Base-by-base conservation (phyloP, 2,329 filamentous ascomycete genomes). In the Fusarium miscanthi region DNA sequence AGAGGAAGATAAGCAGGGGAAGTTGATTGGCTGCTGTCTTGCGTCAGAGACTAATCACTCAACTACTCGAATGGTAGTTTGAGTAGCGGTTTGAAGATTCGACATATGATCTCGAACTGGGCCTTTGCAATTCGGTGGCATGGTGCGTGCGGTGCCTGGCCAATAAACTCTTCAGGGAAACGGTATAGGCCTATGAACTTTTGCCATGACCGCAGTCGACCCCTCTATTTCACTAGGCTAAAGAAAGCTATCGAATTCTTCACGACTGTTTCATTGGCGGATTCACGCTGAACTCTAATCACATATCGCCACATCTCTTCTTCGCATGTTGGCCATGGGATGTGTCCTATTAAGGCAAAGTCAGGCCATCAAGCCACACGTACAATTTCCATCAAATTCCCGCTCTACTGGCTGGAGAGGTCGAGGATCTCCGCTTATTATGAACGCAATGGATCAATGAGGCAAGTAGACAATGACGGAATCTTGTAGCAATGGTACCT, bases 11-110 rank as follows among this genome's bases (percentile, higher is more conserved):
- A 9, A 17, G 14, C 14, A 8, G 8, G 23, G 19, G 8, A 7
- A n/a, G 1, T 23, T 31, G 2, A 23, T 31, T 48, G 21, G 14
- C 4, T 17, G 4, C 5, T 6, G 6, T 5, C 12, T n/a, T 8
- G 10, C 19, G 12, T n/a, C 4, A 12, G n/a, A 12, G 9, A 30
- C 6, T n/a, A 0, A 17, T n/a, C 2, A 12, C 1, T n/a, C 14
- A 8, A 12, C 10, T n/a, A 10, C 9, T 21, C 21, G 21, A 3
- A n/a, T 31, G 14, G 10, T 12, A 31, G 13, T 8, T 12, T 2
- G 13, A n/a, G 21, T 3, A 21, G 6, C 6, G 7, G 16, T 19
- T 25, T 19, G 16, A 43, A 5, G 10, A 43, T 19, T 19, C 12
- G 23, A 3, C 23, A 19, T 19, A 8, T 27, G 4, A 45, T 14